Conservation (phyloP, 768 basidiomycete species). For the Boletus subparvulus region DNA sequence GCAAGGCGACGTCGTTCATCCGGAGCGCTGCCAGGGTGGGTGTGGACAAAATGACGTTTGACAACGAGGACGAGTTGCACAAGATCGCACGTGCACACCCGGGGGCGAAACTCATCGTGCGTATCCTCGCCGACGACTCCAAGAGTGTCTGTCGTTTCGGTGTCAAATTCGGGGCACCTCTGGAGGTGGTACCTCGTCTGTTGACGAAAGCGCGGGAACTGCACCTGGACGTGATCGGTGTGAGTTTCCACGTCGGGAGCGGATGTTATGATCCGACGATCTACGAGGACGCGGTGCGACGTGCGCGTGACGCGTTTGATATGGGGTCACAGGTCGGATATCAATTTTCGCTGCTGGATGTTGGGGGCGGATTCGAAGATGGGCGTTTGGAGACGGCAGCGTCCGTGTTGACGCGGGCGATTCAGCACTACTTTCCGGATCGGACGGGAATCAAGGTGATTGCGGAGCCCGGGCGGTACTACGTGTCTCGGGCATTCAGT, state of each 20-base stretch:
- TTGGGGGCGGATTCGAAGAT: conserved; percentile 97
- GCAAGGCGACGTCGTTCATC: conserved; percentile 94
- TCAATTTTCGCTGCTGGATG: conserved; percentile 79
- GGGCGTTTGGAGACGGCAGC: conserved; percentile 81
- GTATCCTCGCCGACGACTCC: conserved; percentile 97
- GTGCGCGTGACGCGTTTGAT: conserved; percentile 81
- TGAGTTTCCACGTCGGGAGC: conserved; percentile 97
- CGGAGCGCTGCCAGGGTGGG: conserved; percentile 76
- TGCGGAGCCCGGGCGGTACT: conserved; percentile 94
- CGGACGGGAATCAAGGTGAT: conserved; percentile 71
- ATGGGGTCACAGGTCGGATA: conserved; percentile 84
- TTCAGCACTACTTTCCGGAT: conserved; percentile 79
- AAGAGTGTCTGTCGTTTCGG: conserved; percentile 92
- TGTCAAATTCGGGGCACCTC: conserved; percentile 93
- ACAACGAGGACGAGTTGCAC: conserved; percentile 94
- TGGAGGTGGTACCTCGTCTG: conserved; percentile 75
- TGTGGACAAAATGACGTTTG: conserved; percentile 96
- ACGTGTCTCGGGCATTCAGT: conserved; percentile 89
- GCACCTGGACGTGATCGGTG: conserved; percentile 82
- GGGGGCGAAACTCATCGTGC: conserved; percentile 80
- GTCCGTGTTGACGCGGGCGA: conserved; percentile 60
- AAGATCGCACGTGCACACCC: conserved; percentile 86
- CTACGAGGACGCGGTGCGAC: conserved; percentile 85
- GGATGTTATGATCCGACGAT: conserved; percentile 92
- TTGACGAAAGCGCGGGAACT: conserved; percentile 79